These are phyloP conservation scores for Starmerella vaccinii DNA, from an alignment of 805 yeast genomes.

Conservation along the genomic window DNA sequence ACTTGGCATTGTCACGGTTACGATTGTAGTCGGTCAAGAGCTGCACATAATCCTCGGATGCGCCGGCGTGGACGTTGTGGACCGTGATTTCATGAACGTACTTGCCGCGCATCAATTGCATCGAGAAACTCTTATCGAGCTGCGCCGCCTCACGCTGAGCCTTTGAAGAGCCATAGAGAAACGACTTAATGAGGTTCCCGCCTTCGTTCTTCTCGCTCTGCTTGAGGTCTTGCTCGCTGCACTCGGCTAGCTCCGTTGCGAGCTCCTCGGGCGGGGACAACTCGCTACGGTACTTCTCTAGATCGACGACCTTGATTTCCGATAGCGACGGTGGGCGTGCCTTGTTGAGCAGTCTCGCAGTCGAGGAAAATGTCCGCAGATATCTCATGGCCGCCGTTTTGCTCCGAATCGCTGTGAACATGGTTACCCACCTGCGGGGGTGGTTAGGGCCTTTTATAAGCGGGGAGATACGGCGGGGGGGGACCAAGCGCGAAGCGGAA, in stretches of 20 bases:
- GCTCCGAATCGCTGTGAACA: background rate
- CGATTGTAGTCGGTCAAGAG: constrained; percentile 21
- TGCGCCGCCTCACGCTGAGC: constrained; percentile 31
- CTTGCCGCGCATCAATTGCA: constrained; percentile 34
- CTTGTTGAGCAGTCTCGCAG: background rate
- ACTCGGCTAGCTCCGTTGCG: constrained; percentile 8
- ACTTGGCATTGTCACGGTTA: constrained; percentile 15
- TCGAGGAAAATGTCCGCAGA: background rate
- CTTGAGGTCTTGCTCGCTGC: constrained; percentile 2
- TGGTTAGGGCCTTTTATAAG: constrained; percentile 8
- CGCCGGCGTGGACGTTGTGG: constrained; percentile 33
- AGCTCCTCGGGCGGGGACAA: constrained; percentile 16
- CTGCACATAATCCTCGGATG: constrained; percentile 31
- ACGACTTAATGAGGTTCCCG: constrained; percentile 28
- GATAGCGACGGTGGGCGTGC: constrained; percentile 28
- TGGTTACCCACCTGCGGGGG: constrained; percentile 4
- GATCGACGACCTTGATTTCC: constrained; percentile 28
- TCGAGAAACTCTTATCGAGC: constrained; percentile 31
- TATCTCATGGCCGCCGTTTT: background rate
- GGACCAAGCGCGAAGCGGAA: too few species aligned
- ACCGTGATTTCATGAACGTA: constrained; percentile 35
- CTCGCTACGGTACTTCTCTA: constrained; percentile 27
- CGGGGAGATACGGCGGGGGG: background rate
- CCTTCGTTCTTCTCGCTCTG: constrained; percentile 3
- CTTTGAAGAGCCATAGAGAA: constrained; percentile 33